These are phyloP conservation scores for Lagenidium sp. DNA, from an alignment of 352 stramenopile genomes.

Conservation along the genomic window DNA sequence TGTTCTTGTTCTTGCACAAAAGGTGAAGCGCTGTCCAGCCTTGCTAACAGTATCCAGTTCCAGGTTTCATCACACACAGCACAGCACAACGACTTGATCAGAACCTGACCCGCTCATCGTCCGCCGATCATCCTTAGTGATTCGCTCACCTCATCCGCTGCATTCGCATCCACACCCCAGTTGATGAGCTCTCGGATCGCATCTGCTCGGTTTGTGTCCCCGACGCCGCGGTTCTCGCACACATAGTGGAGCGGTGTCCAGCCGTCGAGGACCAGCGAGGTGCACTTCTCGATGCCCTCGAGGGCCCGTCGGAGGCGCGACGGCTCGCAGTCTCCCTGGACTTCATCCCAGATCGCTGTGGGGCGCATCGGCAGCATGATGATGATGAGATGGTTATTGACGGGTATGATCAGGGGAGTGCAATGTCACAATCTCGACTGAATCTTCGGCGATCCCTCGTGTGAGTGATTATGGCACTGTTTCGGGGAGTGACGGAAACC, in stretches of 20 bases:
- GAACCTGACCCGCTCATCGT: no score
- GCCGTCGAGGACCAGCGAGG: constrained; percentile 38
- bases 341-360: constrained; percentile 50
- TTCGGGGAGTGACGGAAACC: no score
- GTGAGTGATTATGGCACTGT: no score
- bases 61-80: not conserved
- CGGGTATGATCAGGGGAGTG: no score
- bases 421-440: no score
- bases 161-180: constrained; percentile 31
- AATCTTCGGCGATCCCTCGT: no score
- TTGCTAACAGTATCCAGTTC: constrained; percentile 17
- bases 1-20: constrained; percentile 28
- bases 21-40: constrained; percentile 67
- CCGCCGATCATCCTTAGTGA: not conserved
- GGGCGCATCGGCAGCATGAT: not conserved
- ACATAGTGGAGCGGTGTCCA: constrained; percentile 75
- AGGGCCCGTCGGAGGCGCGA: constrained; percentile 25
- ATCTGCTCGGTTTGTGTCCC: constrained; percentile 21
- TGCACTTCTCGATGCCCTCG: constrained; percentile 1
- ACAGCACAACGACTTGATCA: not conserved
- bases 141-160: constrained; percentile 48
- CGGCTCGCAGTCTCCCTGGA: constrained; percentile 46
- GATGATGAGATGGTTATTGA: no score
- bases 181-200: constrained; percentile 31
- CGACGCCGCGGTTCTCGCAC: constrained; percentile 50